Evolutionary conservation across 2,329 filamentous ascomycete species (phyloP).

Genomic region (Claviceps humidiphila): DNA sequence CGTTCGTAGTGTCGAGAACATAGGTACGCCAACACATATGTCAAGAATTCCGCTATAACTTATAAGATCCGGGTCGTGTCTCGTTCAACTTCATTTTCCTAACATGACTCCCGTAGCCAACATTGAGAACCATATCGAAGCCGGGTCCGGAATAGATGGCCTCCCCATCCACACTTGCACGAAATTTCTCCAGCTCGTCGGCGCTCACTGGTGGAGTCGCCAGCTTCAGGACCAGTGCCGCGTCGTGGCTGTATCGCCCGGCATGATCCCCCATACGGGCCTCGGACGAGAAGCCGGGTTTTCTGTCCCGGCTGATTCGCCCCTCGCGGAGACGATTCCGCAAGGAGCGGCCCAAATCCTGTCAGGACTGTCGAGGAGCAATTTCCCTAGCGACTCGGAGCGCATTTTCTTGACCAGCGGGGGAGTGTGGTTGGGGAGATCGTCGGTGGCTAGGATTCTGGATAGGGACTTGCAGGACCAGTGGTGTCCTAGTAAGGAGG

Average conservation of each 20-base stretch:
- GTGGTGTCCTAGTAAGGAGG: conserved; percentile 34
- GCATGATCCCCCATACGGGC: conserved; percentile 35
- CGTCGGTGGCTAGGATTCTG: conserved; percentile 25
- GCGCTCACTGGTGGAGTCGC: conserved; percentile 43
- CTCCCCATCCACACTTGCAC: conserved; percentile 25
- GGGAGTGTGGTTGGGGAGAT: conserved; percentile 42
- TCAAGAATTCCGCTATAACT: too few relatives aligned
- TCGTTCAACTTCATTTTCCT: neutral
- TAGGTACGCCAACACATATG: conserved; percentile 14
- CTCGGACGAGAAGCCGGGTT: conserved; percentile 21
- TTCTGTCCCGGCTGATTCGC: conserved; percentile 17
- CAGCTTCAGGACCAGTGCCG: conserved; percentile 28
- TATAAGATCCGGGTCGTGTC: too few relatives aligned
- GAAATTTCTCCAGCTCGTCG: conserved; percentile 38
- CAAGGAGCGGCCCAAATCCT: conserved; percentile 34
- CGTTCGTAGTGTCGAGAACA: conserved; percentile 26
- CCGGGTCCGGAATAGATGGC: conserved; percentile 20
- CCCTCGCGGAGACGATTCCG: conserved; percentile 34
- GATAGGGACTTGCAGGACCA: conserved; percentile 37
- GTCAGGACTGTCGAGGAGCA: conserved; percentile 27
- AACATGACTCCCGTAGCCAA: conserved; percentile 13
- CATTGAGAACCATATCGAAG: conserved; percentile 26
- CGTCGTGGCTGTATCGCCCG: conserved; percentile 40
- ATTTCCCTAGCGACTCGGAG: conserved; percentile 36
- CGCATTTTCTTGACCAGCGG: conserved; percentile 42